Percentiles rank a stretch among this genome's conserved stretches.
phyloP scores from a whole-genome alignment of 1,139 yeast genomes.

The Suhomyces coccinellae region DNA sequence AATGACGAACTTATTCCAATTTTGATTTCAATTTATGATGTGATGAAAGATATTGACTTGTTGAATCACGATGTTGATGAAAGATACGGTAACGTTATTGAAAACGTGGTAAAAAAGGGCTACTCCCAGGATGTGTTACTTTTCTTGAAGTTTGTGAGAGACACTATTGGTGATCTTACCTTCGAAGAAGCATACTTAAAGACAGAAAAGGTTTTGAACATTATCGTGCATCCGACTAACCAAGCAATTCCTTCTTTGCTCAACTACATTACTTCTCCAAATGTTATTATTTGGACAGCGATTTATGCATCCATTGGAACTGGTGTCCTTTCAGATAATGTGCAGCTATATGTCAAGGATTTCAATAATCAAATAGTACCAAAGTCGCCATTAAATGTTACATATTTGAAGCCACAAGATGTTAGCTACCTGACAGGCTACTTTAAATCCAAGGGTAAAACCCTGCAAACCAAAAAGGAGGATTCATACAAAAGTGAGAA shows the following conservation, averaged over 20 bases:
- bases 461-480: constrained; percentile 12
- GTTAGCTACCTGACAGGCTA: constrained; percentile 47
- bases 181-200: constrained; percentile 91
- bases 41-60: constrained; percentile 50
- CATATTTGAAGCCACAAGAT: constrained; percentile 48
- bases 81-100: constrained; percentile 64
- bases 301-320: constrained; percentile 73
- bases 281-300: constrained; percentile 88
- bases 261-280: constrained; percentile 92
- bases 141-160: constrained; percentile 75
- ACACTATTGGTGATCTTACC: constrained; percentile 79
- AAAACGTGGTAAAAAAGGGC: constrained; percentile 67
- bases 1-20: constrained; percentile 57
- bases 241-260: constrained; percentile 70
- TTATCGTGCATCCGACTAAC: constrained; percentile 85
- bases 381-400: constrained; percentile 34
- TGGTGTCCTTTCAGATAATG: constrained; percentile 60
- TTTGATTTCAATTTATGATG: constrained; percentile 48
- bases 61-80: constrained; percentile 60
- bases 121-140: constrained; percentile 82
- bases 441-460: constrained; percentile 22
- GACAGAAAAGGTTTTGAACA: constrained; percentile 80
- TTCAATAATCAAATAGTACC: constrained; percentile 57
- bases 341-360: constrained; percentile 70
- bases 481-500: background rate